Conservation (phyloP, 2,329 filamentous ascomycete genomes). For the Scedosporium minutisporum region DNA sequence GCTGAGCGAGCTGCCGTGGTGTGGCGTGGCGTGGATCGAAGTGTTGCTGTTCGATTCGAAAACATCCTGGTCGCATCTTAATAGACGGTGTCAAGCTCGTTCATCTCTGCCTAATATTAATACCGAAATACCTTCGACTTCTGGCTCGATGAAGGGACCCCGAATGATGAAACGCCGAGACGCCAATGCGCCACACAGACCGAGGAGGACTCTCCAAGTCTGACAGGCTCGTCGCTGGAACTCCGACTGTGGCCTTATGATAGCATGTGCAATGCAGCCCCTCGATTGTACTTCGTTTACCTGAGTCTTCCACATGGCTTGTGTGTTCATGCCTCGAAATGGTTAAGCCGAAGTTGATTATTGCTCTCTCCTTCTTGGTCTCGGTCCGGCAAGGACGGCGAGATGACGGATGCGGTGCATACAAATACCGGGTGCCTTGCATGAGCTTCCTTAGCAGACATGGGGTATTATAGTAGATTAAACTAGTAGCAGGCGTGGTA, state of each 20-base stretch:
- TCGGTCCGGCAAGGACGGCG: neutral
- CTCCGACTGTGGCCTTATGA: neutral
- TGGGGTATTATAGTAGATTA: neutral
- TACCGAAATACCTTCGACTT: neutral
- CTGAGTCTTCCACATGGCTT: neutral
- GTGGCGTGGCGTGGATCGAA: neutral
- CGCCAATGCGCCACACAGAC: neutral
- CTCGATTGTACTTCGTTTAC: neutral
- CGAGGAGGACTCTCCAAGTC: neutral
- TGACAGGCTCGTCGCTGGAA: neutral
- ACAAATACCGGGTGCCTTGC: conserved; percentile 2
- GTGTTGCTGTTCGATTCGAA: neutral
- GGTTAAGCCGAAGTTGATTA: neutral
- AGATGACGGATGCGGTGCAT: neutral
- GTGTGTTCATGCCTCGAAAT: neutral
- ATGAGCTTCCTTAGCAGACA: neutral
- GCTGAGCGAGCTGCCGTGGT: neutral
- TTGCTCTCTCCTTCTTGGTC: neutral
- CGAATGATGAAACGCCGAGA: neutral
- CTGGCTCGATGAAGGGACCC: neutral
- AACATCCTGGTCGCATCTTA: neutral
- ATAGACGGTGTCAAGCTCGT: neutral
- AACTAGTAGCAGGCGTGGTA: neutral
- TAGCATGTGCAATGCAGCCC: neutral
- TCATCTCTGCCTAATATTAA: neutral